Base-by-base conservation (phyloP, 257 asterid species). In the Sherardia arvensis region DNA sequence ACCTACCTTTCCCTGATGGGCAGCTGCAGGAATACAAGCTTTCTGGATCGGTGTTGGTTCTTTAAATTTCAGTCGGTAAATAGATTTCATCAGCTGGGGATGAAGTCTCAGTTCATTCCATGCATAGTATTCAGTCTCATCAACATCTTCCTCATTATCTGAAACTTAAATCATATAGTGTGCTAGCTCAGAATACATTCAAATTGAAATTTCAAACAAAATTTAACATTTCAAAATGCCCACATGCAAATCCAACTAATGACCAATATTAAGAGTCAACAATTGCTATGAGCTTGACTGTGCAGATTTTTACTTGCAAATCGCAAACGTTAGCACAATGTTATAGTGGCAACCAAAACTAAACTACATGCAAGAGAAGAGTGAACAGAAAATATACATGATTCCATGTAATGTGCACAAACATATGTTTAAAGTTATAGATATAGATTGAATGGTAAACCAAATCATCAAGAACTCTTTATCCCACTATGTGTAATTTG, bases 1-100 rank as follows among this genome's bases (percentile, higher is more conserved):
- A 87, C 99, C 72, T 68, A 87, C 99, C 99, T 92, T 92, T 75
- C 99, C 99, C 79, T 89, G 95, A 79, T 92, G 99, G 72, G 97
- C 97, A 54, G 91, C 95, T 64, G 94, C 94, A 77, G 97, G 99
- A 72, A 92, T 87, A 66, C 96, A 92, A 34, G 88, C 87, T 76
- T 77, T 87, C 77, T 92, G 99, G 81, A 92, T 85, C 12, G 88
- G 93, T 29, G 99, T 92, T 61, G 99, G 99, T 70, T 84, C 91
- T 77, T 82, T 92, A 77, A 87, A 92, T 72, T 92, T 87, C 65
- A 90, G 86, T 70, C 83, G 68, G 73, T 78, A 73, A 64, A 92
- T 84, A 30, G 97, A 85, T 84, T 84, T 85, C 97, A 92, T 81
- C 59, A 92, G 81, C 70, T 73, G 68, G 38, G 96, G 90, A 83